Conservation (phyloP, 2,329 filamentous ascomycete genomes). For the Verticillium zaregamsianum region DNA sequence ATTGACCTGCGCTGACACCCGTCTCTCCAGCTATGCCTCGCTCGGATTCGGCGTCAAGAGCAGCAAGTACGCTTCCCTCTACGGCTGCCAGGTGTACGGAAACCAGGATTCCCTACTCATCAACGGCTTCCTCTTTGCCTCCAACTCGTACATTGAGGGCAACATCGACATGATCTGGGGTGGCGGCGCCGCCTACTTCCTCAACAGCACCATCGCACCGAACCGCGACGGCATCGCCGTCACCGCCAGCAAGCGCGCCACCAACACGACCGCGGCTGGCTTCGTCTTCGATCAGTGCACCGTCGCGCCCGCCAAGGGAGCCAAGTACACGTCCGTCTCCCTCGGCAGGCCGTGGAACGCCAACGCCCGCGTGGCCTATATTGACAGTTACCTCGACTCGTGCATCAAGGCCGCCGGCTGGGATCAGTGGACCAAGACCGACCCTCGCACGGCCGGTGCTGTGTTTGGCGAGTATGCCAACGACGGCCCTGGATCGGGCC, state of each 20-base stretch:
- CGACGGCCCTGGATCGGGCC: conserved; percentile 38
- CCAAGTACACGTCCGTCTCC: conserved; percentile 12
- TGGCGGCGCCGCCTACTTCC: conserved; percentile 38
- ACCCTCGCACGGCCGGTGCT: conserved; percentile 38
- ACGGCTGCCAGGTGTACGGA: conserved; percentile 23
- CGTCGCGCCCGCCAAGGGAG: conserved; percentile 19
- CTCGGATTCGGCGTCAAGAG: conserved; percentile 35
- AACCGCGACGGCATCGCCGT: conserved; percentile 24
- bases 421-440: conserved; percentile 36
- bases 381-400: conserved; percentile 31
- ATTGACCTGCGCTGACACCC: neutral
- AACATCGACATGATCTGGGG: conserved; percentile 39
- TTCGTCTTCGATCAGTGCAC: conserved; percentile 29
- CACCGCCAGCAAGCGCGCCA: conserved; percentile 31
- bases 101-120: conserved; percentile 33
- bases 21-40: conserved; percentile 22
- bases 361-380: conserved; percentile 18
- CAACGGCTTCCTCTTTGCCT: conserved; percentile 31
- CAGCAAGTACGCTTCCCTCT: conserved; percentile 30
- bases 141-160: conserved; percentile 33
- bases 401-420: conserved; percentile 45
- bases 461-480: conserved; percentile 45
- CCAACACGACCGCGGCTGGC: conserved; percentile 28
- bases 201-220: conserved; percentile 24
- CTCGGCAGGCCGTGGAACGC: conserved; percentile 18